Evolutionary conservation across 257 asterid species (phyloP).

Genomic region (Avicennia marina): DNA sequence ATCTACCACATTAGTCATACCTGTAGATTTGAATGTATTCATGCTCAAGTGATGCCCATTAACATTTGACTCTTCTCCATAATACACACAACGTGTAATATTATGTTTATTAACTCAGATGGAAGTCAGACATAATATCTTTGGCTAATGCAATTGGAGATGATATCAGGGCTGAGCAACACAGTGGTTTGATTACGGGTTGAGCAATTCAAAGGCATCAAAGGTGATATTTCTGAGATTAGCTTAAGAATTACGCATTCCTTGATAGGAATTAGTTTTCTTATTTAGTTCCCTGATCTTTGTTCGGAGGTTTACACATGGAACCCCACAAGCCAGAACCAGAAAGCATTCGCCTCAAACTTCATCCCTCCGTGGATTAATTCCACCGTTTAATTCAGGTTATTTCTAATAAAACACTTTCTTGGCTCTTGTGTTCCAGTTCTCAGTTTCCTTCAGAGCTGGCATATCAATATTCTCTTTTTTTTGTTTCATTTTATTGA

Average conservation of each 20-base stretch:
- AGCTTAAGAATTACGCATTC: background rate
- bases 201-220: constrained; percentile 23
- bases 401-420: background rate
- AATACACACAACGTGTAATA: background rate
- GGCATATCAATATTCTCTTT: too few relatives aligned
- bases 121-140: constrained; percentile 75
- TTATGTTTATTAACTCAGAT: constrained; percentile 38
- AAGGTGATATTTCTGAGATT: constrained; percentile 27
- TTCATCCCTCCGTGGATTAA: constrained; percentile 84
- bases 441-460: too few relatives aligned
- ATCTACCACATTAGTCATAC: constrained; percentile 62
- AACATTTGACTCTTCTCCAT: background rate
- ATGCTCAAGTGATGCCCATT: constrained; percentile 27
- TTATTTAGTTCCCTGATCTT: constrained; percentile 1
- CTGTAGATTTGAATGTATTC: constrained; percentile 85
- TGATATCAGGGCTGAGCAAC: constrained; percentile 22
- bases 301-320: constrained; percentile 47
- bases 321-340: constrained; percentile 60
- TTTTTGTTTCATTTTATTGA: too few relatives aligned
- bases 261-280: background rate
- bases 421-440: background rate
- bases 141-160: constrained; percentile 61
- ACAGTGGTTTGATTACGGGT: constrained; percentile 96
- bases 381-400: constrained; percentile 64
- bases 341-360: constrained; percentile 61